Base-by-base conservation (phyloP, 1,284 basidiomycete species). In the Puccinia sorghi region DNA sequence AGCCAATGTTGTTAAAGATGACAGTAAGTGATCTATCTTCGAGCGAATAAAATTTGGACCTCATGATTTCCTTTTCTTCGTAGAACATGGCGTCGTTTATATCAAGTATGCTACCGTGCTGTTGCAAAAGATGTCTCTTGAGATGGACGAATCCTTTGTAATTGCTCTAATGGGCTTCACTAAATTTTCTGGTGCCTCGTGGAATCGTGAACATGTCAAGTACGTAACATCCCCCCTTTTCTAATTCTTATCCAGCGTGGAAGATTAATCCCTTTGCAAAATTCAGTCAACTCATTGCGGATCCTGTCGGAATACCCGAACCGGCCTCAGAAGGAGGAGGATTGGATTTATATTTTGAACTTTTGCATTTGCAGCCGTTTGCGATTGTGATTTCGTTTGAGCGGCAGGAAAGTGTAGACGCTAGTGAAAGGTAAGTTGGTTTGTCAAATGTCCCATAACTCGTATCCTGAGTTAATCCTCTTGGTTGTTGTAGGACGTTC, bases 71-170 rank as follows among this genome's bases (percentile, higher is more conserved):
- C 54, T 80, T 50, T 70, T 70, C 71, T 32, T 17, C 27, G 0
- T 79, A 95, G 94, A 92, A 39, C 97, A 99, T 82, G 97, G 97
- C 22, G 97, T 99, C 20, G 86, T 92, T 54, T 99, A 97, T 85
- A 88, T 99, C 86, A 99, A 99, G 86, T 99, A 99, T 83, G 97
- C 93, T 69, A 96, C 94, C 1, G 89, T 99, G 63, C 86, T 99
- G 37, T 86, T 99, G 32, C 97, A 99, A 84, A 93, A 96, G 17
- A 88, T 99, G 85, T 97, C 94, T 0, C 89, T 99, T 43, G 95
- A 99, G 85, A 88, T 93, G 43, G 97, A 99, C 84, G 97, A 99
- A 85, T 97, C 99, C 86, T 92, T 99, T 82, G 85, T 99, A 72
- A 97, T 94, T 83, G 90, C 95, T 0, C 85, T 99, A 37, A 91